phyloP scores from a whole-genome alignment of 2,329 filamentous ascomycete species.

The Tolypocladium endophyticum region DNA sequence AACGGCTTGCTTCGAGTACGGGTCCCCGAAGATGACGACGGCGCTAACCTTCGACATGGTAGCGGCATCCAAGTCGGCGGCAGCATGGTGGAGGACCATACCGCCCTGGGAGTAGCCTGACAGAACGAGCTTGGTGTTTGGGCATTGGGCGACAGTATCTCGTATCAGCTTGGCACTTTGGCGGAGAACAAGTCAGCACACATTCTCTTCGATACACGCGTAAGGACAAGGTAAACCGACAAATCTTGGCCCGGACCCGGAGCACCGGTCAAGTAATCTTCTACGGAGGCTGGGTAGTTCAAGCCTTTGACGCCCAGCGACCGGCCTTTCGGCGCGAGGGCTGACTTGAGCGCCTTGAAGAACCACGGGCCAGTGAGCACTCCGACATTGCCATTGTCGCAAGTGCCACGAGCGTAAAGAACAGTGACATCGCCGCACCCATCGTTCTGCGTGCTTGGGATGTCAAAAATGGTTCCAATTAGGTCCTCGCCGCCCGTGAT shows the following conservation, averaged over 20 bases:
- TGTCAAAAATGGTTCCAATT: constrained; percentile 5
- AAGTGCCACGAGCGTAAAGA: constrained; percentile 19
- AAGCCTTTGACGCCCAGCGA: constrained; percentile 16
- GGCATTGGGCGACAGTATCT: constrained; percentile 17
- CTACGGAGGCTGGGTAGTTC: constrained; percentile 14
- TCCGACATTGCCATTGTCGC: constrained; percentile 18
- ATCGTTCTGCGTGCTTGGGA: constrained; percentile 7
- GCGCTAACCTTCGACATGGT: constrained; percentile 15
- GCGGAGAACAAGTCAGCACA: background rate
- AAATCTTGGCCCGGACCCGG: constrained; percentile 10
- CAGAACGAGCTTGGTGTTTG: constrained; percentile 13
- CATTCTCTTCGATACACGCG: background rate
- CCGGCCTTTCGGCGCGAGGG: constrained; percentile 1
- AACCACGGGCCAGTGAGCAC: constrained; percentile 16
- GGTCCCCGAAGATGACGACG: constrained; percentile 22
- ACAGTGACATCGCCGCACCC: constrained; percentile 16
- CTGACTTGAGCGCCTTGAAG: constrained; percentile 10
- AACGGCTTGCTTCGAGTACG: constrained; percentile 10
- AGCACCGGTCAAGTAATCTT: constrained; percentile 13
- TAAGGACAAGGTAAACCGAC: constrained; percentile 7
- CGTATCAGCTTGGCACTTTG: constrained; percentile 20
- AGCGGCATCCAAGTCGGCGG: constrained; percentile 9
- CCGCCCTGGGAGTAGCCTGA: constrained; percentile 18
- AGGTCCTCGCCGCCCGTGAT: constrained; percentile 6
- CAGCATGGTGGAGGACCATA: constrained; percentile 15